Percentiles rank a stretch among this genome's conserved stretches.
These are phyloP conservation scores for Naganishia cerealis DNA, from an alignment of 1,284 basidiomycete genomes.

Conservation along the genomic window DNA sequence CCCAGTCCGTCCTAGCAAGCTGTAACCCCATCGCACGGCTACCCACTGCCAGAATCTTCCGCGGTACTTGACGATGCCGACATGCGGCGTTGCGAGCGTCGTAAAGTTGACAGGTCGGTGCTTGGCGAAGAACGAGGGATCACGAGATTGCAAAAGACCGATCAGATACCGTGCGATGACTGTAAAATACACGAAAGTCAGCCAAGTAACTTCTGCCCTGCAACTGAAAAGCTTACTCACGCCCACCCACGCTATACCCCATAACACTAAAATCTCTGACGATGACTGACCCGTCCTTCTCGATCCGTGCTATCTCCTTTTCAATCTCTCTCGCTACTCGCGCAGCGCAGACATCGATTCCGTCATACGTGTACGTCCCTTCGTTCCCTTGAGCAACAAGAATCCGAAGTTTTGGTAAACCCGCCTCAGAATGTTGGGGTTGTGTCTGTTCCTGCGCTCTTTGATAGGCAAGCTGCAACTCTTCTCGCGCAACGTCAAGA, in stretches of 20 bases:
- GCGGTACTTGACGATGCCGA: constrained; percentile 32
- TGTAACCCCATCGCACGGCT: constrained; percentile 27
- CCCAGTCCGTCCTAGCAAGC: constrained; percentile 77
- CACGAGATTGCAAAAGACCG: constrained; percentile 46
- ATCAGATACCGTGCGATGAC: constrained; percentile 52
- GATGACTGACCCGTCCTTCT: constrained; percentile 41
- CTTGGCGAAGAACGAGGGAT: constrained; percentile 47
- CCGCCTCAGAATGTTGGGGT: not conserved
- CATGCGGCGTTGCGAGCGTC: constrained; percentile 47
- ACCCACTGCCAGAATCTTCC: constrained; percentile 32
- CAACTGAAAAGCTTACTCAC: constrained; percentile 39
- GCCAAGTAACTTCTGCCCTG: not conserved
- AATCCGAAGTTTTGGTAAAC: constrained; percentile 41
- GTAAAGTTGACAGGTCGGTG: constrained; percentile 46
- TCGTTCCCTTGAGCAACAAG: constrained; percentile 50
- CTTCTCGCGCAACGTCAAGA: constrained; percentile 44
- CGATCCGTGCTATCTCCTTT: constrained; percentile 42
- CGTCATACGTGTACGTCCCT: constrained; percentile 50
- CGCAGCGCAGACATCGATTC: constrained; percentile 51
- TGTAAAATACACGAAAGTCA: constrained; percentile 28
- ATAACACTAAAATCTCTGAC: constrained; percentile 46
- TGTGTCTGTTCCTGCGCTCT: constrained; percentile 5
- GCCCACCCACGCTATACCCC: constrained; percentile 51
- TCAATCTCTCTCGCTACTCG: constrained; percentile 50
- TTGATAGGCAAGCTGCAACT: constrained; percentile 31